A percentile compares a stretch with the other conserved stretches of the same genome.
Evolutionary conservation across 78 protist genomes (phyloP).

Genomic region (Dictyostelium capitatum): DNA sequence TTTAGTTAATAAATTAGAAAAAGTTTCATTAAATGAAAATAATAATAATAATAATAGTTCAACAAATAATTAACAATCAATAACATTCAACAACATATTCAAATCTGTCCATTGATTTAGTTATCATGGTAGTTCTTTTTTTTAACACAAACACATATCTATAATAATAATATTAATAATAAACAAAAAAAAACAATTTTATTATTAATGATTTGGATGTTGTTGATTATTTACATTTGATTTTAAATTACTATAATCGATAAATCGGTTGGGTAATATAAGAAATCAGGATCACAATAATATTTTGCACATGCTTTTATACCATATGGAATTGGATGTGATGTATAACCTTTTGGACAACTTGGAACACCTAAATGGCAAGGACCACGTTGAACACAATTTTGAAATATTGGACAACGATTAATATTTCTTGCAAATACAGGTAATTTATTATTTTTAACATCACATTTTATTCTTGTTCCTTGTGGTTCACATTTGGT

Average conservation of each 20-base stretch:
- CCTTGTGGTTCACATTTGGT: neutral
- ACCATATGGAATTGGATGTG: neutral
- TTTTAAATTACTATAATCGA: neutral
- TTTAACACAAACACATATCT: neutral
- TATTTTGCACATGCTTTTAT: constrained; percentile 18
- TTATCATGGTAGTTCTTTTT: neutral
- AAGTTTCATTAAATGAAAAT: neutral
- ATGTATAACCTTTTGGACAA: constrained; percentile 17
- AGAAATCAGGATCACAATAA: constrained; percentile 34
- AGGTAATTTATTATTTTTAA: too few relatives aligned
- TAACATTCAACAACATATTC: neutral
- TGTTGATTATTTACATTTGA: neutral
- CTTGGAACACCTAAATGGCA: constrained; percentile 24
- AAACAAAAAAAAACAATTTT: neutral
- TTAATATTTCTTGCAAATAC: neutral
- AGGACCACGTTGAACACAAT: constrained; percentile 47
- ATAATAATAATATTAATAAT: neutral
- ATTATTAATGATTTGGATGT: neutral
- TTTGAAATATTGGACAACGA: constrained; percentile 8
- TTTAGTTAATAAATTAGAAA: constrained; percentile 14
- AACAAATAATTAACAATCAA: neutral
- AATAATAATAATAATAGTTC: neutral
- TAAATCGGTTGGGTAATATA: neutral
- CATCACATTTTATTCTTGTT: neutral
- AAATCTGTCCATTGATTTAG: neutral